Base-by-base conservation (phyloP, 1,139 yeast species). In the Martiniozyma asiatica region DNA sequence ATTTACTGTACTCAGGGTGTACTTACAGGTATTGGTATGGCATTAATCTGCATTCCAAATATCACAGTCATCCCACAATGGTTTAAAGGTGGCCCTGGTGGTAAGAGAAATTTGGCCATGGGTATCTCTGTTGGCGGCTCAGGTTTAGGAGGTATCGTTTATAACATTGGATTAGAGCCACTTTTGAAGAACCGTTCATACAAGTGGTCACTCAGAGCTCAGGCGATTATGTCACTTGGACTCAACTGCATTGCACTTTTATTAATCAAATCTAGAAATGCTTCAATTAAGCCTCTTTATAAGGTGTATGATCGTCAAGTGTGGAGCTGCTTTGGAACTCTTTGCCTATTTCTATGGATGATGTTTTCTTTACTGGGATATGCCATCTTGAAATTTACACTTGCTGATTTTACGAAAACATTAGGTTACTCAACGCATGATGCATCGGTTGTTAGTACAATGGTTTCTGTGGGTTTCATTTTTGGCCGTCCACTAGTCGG, bases 61-160 rank as follows among this genome's bases (percentile, higher is more conserved):
- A 57, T 75, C 3, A 53, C 66, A 26, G 57, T 73, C 3, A 43
- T 74, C 22, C 78, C 82, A 0, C 68, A 73, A 15, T 75, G 81
- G 81, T 74, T 74, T 43, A 38, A 47, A 20, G 43, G 45, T 25
- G 53, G 53, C 2, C 38, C 38, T n/a, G 55, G 63, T 24, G 68
- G 64, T 27, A 61, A 57, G 27, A 56, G 71, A 38, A 71, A 78
- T n/a, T 48, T 69, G 6, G 76, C 79, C 1, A 62, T 69, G 57
- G 82, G 81, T 0, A 48, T 73, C 11, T 56, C 66, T n/a, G 72
- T 72, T 19, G 47, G 67, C 9, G 84, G 84, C 3, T 60, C 77
- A 8, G 84, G 84, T 8, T 38, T 68, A 7, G 84, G 82, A 11
- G 84, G 82, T 19, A 58, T 73, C 24, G 54, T 68, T 1, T 71